Base-by-base conservation (phyloP, 2,329 filamentous ascomycete species). In the Sordariomycetes sp. region DNA sequence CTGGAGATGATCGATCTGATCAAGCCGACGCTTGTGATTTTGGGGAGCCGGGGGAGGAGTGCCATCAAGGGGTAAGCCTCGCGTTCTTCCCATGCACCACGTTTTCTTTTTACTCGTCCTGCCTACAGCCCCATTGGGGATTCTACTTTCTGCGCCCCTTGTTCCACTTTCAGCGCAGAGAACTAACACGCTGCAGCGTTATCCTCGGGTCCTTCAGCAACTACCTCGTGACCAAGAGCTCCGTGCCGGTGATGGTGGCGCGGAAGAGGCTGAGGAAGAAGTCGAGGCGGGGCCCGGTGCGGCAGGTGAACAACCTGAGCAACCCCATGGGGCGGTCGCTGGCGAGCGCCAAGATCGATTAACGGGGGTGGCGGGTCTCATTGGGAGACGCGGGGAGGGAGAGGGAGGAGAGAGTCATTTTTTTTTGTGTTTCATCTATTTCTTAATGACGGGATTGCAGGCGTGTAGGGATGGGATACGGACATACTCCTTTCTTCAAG, bases 211-310 rank as follows among this genome's bases (percentile, higher is more conserved):
- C 92, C 0, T 97, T 99, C 72, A 96, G 90, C 61, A 97, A 97
- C 69, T 99, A 99, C 68, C 79, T 99, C 8, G 92, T 99, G 35
- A 96, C 91, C 43, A 97, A 97, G 75, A 96, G 90, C 62, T 96
- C 90, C 2, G 91, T 96, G 18, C 94, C 94, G 0, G 94, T 99
- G 60, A 99, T 99, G 94, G 94, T 97, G 40, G 94, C 94, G 8
- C 80, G 94, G 60, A 97, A 96, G 76, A 87, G 89, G 59, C 78
- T 97, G 51, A 81, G 89, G 54, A 96, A 96, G 71, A 92, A 93
- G 69, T 88, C 88, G 70, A 88, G 87, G 71, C 82, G 83, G 61
- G 80, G 83, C 20, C 82, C 85, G 51, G 75, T 89, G 60, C 84
- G 85, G 60, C 82, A 94, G 62, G 86, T 90, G 62, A 96, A 96